phyloP scores from a whole-genome alignment of 495 filamentous ascomycete species.

The Penicillium goetzii region DNA sequence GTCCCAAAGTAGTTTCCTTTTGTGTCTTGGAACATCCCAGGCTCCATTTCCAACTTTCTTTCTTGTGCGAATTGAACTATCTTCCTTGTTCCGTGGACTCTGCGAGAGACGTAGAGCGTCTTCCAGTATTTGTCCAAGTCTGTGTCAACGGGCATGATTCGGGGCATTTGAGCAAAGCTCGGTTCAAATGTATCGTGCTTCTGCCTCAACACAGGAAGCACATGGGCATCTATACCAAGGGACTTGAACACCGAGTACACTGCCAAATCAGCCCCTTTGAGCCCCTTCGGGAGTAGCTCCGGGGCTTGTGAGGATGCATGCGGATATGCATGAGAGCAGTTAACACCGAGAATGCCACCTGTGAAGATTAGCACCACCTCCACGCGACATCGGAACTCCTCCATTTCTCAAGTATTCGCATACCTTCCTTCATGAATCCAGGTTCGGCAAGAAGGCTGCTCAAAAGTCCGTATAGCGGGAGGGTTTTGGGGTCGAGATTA shows the following conservation, averaged over 20 bases:
- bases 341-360: constrained; percentile 37
- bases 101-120: neutral
- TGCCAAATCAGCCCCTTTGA: constrained; percentile 33
- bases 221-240: constrained; percentile 22
- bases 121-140: neutral
- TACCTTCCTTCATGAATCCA: constrained; percentile 23
- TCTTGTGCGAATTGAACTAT: neutral
- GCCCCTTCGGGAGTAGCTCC: constrained; percentile 59
- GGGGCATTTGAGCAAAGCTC: neutral
- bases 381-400: neutral
- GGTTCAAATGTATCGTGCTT: constrained; percentile 4
- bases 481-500: constrained; percentile 15
- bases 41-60: neutral
- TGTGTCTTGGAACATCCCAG: neutral
- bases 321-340: constrained; percentile 42
- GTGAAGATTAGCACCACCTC: neutral
- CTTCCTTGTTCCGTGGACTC: neutral
- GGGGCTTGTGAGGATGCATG: constrained; percentile 19
- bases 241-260: constrained; percentile 29
- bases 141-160: neutral
- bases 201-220: constrained; percentile 22
- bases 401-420: neutral
- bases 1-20: neutral
- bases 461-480: constrained; percentile 18
- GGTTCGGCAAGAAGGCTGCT: constrained; percentile 17